Conservation (phyloP, 108 stramenopile species). For the Nannochloropsis gaditana region DNA sequence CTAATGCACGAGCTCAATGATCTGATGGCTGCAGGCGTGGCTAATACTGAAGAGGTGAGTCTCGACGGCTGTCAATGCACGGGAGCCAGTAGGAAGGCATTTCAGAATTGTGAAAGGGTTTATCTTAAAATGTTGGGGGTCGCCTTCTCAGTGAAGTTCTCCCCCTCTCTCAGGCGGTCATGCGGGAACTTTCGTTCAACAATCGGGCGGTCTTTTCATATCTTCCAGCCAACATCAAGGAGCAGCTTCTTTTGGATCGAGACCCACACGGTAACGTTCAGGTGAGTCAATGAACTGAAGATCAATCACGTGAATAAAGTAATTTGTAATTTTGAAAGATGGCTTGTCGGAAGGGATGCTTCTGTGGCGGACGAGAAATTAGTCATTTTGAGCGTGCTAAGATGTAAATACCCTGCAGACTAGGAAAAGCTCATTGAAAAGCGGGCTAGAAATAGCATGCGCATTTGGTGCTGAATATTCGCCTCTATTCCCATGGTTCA, state of each 20-base stretch:
- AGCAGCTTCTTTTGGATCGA: constrained; percentile 51
- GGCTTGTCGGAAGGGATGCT: too few species aligned
- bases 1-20: constrained; percentile 54
- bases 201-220: constrained; percentile 48
- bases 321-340: too few species aligned
- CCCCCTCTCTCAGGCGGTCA: constrained; percentile 29
- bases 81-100: neutral
- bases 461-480: too few species aligned
- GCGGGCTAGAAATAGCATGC: too few species aligned
- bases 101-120: neutral
- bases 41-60: constrained; percentile 12
- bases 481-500: too few species aligned
- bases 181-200: constrained; percentile 38
- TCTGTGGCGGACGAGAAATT: too few species aligned
- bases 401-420: too few species aligned
- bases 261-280: constrained; percentile 55
- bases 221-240: constrained; percentile 49
- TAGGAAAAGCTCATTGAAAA: too few species aligned
- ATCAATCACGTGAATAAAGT: too few species aligned
- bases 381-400: too few species aligned
- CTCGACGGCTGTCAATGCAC: too few species aligned
- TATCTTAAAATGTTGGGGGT: neutral
- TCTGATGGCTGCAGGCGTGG: constrained; percentile 45
- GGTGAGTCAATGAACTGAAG: too few species aligned
- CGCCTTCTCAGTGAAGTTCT: neutral